Evolutionary conservation across 805 yeast genomes (phyloP), one percentile per base, ranked within the genome.

Genomic region (Monosporozyma aerobia): DNA sequence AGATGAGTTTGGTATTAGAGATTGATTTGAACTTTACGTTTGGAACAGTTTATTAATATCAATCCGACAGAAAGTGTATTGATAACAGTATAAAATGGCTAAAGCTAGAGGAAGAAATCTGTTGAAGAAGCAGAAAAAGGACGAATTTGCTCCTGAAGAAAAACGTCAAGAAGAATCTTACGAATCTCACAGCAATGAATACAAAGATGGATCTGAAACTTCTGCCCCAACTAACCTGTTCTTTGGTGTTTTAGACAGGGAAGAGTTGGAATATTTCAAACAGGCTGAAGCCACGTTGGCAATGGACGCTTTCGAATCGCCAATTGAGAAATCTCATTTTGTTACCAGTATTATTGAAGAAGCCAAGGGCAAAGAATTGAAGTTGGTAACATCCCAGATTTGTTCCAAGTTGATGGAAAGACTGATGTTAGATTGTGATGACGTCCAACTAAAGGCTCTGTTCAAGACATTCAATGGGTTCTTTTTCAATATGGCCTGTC

Each of bases 381-480:
- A 94, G 68, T 75, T 92, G 43, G 96, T 87, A 3, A 92, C 97
- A 2, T 90, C 92, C 63, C 97, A 90, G 64, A 89, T 92, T 53
- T 90, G 97, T 68, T 92, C 98, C 25, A 92, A 92, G 66, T 75
- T 94, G 54, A 77, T 94, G 74, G 99, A 92, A 69, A 76, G 99
- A 63, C 72, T 92, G 55, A 78, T 92, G n/a, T 69, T 87, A 44
- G 71, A 74, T 19, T 84, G 90, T 14, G 74, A 77, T 29, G 83
- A 81, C 55, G 72, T 69, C 11, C 95, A 89, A 65, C 68, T 89
- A 54, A 82, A 82, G 59, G 72, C 74, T 33, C 64, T 90, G 0
- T 86, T 84, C 67, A 77, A 75, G 54, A 79, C 83, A 0, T 86
- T 90, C 62, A 74, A 74, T 44, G 88, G 86, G n/a, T 85, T 85